phyloP scores from a whole-genome alignment of 1,284 basidiomycete species.

The Melampsora americana region DNA sequence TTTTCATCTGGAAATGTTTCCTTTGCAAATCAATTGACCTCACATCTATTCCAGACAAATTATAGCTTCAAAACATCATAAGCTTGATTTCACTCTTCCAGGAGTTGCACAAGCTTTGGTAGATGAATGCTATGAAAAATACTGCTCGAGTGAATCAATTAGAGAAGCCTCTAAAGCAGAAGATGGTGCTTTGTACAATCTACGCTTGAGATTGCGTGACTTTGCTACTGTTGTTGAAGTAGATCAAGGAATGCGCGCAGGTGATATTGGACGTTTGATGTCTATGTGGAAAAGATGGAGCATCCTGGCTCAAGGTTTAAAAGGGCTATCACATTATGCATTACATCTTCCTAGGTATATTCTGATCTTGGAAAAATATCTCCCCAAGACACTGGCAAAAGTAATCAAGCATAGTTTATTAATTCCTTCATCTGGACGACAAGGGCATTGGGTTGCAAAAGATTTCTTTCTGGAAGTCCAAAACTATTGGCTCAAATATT shows the following conservation, averaged over 20 bases:
- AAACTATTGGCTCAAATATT: constrained; percentile 21
- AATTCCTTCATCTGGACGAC: background rate
- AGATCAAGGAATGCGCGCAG: constrained; percentile 6
- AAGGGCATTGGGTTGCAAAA: constrained; percentile 8
- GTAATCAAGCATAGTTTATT: constrained; percentile 10
- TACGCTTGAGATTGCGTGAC: background rate
- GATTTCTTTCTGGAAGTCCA: constrained; percentile 6
- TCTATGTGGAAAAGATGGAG: no score
- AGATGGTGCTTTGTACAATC: constrained; percentile 7
- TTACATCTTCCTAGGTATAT: no score
- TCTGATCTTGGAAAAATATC: background rate
- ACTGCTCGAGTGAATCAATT: no score
- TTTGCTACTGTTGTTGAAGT: constrained; percentile 1
- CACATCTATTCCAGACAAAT: no score
- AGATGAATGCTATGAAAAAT: background rate
- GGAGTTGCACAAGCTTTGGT: background rate
- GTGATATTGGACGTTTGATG: no score
- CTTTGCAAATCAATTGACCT: constrained; percentile 55
- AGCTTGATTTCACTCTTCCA: background rate
- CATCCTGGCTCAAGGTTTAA: no score
- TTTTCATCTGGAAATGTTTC: background rate
- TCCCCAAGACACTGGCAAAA: background rate
- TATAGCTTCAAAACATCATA: background rate
- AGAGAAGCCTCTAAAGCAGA: background rate
- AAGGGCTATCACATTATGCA: no score